phyloP scores from a whole-genome alignment of 768 basidiomycete species.

The Termitomyces sp. region DNA sequence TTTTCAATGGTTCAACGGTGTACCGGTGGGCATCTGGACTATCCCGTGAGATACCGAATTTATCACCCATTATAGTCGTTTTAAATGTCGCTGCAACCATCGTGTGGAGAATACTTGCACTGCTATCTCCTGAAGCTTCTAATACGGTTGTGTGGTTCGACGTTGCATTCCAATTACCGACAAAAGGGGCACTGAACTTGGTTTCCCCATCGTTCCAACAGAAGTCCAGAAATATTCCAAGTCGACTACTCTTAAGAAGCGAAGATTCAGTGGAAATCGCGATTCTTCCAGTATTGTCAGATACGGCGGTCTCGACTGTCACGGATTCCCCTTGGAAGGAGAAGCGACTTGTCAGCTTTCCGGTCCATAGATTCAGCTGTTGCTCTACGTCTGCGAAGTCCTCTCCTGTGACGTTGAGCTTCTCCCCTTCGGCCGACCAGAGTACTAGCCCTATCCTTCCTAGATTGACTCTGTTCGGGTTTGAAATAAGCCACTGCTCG shows the following conservation, averaged over 20 bases:
- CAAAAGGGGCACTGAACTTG: constrained; percentile 56
- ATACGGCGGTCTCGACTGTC: constrained; percentile 33
- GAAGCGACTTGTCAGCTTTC: constrained; percentile 43
- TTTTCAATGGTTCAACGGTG: constrained; percentile 30
- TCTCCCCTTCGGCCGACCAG: constrained; percentile 20
- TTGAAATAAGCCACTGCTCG: constrained; percentile 52
- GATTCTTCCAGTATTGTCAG: constrained; percentile 34
- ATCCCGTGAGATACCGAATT: constrained; percentile 36
- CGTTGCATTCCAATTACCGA: constrained; percentile 45
- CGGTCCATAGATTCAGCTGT: constrained; percentile 52
- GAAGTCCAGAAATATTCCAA: constrained; percentile 52
- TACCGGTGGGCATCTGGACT: constrained; percentile 42
- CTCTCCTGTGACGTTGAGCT: constrained; percentile 29
- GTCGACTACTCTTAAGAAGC: constrained; percentile 30
- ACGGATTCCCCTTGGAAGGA: constrained; percentile 28
- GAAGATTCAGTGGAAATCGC: constrained; percentile 35
- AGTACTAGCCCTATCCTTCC: constrained; percentile 47
- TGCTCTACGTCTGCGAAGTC: constrained; percentile 33
- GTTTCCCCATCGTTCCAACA: constrained; percentile 55
- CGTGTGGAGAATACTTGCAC: constrained; percentile 38
- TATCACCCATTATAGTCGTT: constrained; percentile 37
- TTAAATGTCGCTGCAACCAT: constrained; percentile 35
- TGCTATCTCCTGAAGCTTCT: constrained; percentile 13
- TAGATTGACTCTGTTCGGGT: constrained; percentile 54
- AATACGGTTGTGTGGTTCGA: constrained; percentile 44